phyloP scores from a whole-genome alignment of 192 early-diverging fungal genomes.

The Radiomyces spectabilis region DNA sequence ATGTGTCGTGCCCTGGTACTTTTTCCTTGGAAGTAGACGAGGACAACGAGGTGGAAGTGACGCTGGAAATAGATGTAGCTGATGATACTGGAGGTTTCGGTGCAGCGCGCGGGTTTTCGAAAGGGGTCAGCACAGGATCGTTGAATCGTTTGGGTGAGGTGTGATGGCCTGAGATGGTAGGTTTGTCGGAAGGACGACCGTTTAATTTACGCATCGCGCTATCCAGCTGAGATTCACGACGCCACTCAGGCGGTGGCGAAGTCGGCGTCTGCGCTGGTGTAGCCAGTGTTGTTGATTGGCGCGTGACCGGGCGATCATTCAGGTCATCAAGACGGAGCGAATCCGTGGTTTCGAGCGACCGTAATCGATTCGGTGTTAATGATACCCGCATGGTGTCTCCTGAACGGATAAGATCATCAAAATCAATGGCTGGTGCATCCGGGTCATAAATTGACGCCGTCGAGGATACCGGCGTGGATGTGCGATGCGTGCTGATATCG shows the following conservation, averaged over 20 bases:
- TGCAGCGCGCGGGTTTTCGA: slow-evolving; percentile 4
- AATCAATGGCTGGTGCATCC: slow-evolving; percentile 20
- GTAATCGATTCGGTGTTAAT: slow-evolving; percentile 52
- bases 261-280: background rate
- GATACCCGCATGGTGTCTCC: slow-evolving; percentile 51
- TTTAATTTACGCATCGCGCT: no score
- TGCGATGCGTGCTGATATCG: background rate
- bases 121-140: background rate
- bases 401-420: slow-evolving; percentile 45
- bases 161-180: no score
- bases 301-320: background rate
- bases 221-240: no score
- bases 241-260: background rate
- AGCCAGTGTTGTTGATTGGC: background rate
- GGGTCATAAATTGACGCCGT: slow-evolving; percentile 5
- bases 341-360: slow-evolving; percentile 40
- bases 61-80: no score
- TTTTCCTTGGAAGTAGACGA: no score
- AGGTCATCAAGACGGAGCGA: background rate
- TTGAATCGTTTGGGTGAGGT: background rate
- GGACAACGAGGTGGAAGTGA: no score
- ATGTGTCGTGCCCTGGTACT: no score
- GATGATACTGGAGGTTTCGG: slow-evolving; percentile 1
- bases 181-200: no score
- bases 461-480: background rate